phyloP scores from a whole-genome alignment of 352 stramenopile species.

The Phytophthora litchii region DNA sequence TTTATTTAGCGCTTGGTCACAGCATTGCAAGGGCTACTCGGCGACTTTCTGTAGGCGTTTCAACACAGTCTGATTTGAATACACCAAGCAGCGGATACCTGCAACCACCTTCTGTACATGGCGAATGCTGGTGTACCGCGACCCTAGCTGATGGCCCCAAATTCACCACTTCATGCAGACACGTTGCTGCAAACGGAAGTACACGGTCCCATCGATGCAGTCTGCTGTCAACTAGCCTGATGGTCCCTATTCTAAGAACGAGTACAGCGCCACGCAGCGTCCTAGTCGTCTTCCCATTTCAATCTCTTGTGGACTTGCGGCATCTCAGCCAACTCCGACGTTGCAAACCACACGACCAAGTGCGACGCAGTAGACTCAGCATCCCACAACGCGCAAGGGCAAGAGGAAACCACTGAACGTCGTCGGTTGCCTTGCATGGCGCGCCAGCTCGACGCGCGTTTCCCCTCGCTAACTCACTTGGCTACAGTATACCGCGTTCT shows the following conservation, averaged over 20 bases:
- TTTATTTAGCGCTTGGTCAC: constrained; percentile 3
- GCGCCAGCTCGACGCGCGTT: constrained; percentile 8
- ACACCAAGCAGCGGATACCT: too few species aligned
- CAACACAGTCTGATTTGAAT: constrained; percentile 1
- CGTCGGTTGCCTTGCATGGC: constrained; percentile 9
- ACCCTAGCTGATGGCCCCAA: too few species aligned
- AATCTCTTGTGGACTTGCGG: neutral
- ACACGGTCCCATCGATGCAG: constrained; percentile 3
- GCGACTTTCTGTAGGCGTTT: constrained; percentile 6
- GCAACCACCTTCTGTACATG: too few species aligned
- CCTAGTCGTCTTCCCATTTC: constrained; percentile 4
- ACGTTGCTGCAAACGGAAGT: constrained; percentile 1
- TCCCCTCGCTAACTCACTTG: constrained; percentile 21
- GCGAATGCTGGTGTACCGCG: too few species aligned
- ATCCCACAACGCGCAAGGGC: neutral
- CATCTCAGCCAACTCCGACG: neutral
- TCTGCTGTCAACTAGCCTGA: neutral
- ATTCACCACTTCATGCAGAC: neutral
- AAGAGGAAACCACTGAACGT: constrained; percentile 12
- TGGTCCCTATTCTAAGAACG: constrained; percentile 6
- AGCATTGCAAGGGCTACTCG: neutral
- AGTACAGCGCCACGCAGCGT: neutral
- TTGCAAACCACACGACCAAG: constrained; percentile 3
- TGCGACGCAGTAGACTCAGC: constrained; percentile 10
- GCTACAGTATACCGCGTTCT: constrained; percentile 30